Conservation (phyloP, 305 asterid genomes). For the Plantago lanceolata region DNA sequence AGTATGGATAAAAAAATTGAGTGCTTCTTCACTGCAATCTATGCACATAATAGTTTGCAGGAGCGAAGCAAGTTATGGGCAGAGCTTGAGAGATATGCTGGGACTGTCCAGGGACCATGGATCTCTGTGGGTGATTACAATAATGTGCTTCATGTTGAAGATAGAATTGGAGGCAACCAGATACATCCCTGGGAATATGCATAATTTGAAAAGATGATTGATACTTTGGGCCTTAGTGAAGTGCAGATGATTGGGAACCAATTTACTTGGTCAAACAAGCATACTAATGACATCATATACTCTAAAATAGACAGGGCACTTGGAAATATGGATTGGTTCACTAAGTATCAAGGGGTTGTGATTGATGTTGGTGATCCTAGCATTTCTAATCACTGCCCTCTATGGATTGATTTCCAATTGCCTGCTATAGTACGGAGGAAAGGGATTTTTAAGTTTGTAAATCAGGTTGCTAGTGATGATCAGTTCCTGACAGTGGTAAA, state of each 20-base stretch:
- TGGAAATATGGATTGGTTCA: background rate
- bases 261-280: background rate
- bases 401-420: background rate
- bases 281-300: background rate
- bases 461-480: background rate
- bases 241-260: background rate
- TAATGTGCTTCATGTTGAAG: background rate
- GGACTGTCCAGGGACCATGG: background rate
- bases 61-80: background rate
- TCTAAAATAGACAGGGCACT: background rate
- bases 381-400: background rate
- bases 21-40: background rate
- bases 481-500: background rate
- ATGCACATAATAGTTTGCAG: background rate
- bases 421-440: background rate
- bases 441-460: background rate
- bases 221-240: background rate
- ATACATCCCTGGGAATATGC: background rate
- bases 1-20: background rate
- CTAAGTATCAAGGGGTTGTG: background rate
- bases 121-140: no score
- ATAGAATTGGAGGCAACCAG: background rate
- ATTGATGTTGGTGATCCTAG: background rate
- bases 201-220: background rate
- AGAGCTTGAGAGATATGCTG: background rate